Conservation (phyloP, 805 yeast genomes). For the Starmerella roubikii region DNA sequence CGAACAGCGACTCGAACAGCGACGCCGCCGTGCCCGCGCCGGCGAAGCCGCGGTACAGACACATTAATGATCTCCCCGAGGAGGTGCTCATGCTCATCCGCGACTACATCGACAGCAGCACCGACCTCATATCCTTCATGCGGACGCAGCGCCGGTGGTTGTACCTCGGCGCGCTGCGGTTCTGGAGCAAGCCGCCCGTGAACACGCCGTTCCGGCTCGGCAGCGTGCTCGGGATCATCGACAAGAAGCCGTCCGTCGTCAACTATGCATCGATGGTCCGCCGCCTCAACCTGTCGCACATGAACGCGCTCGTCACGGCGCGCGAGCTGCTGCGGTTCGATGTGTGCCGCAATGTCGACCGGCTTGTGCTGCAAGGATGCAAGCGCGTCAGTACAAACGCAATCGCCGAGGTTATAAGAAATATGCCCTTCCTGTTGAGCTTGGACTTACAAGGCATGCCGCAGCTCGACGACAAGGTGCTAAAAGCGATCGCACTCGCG, state of each 20-base stretch:
- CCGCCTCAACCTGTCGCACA: conserved; percentile 64
- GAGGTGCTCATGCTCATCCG: conserved; percentile 27
- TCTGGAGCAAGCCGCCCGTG: conserved; percentile 39
- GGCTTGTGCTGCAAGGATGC: conserved; percentile 77
- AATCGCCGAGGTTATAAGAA: conserved; percentile 46
- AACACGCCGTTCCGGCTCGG: neutral
- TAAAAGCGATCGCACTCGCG: conserved; percentile 48
- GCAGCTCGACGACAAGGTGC: conserved; percentile 55
- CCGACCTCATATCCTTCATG: conserved; percentile 27
- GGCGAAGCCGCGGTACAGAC: neutral
- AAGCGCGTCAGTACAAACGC: conserved; percentile 45
- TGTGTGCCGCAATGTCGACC: conserved; percentile 60
- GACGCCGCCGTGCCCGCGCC: neutral
- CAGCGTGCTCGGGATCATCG: neutral
- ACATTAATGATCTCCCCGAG: conserved; percentile 30
- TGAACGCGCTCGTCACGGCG: conserved; percentile 56
- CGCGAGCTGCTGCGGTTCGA: conserved; percentile 46
- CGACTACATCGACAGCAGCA: conserved; percentile 11
- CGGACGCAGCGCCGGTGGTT: conserved; percentile 76
- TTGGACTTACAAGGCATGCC: conserved; percentile 75
- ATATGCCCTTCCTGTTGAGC: conserved; percentile 63
- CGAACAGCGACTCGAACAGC: neutral
- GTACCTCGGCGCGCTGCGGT: conserved; percentile 72
- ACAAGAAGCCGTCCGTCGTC: neutral
- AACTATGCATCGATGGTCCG: conserved; percentile 46